A percentile compares a stretch with the other conserved stretches of the same genome.
Conservation (phyloP, 768 basidiomycete genomes). For the Mycena crocata region DNA sequence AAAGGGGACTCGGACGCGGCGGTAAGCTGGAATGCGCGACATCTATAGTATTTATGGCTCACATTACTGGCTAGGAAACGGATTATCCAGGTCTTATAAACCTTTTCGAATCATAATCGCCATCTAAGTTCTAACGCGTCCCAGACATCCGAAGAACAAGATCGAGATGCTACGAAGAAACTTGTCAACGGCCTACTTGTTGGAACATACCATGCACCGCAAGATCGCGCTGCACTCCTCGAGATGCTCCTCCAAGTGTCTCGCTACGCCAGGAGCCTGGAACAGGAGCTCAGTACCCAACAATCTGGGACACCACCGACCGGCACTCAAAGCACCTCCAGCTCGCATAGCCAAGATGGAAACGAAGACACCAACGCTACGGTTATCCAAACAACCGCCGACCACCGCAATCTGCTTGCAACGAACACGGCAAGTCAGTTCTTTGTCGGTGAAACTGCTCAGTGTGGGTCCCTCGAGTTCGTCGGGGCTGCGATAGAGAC, state of each 20-base stretch:
- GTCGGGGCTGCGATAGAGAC: slow-evolving; percentile 8
- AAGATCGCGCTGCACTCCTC: slow-evolving; percentile 21
- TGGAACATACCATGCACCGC: slow-evolving; percentile 11
- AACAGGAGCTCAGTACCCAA: no score
- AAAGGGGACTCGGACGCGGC: slow-evolving; percentile 14
- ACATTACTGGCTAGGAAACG: no score
- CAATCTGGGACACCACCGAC: slow-evolving; percentile 9
- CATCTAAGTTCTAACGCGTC: no score
- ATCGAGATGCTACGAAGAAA: not conserved
- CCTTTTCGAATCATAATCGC: no score
- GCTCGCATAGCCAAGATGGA: not conserved
- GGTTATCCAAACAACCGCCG: slow-evolving; percentile 21
- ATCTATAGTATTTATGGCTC: no score
- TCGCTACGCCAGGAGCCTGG: slow-evolving; percentile 24
- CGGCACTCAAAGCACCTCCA: not conserved
- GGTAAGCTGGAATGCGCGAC: not conserved
- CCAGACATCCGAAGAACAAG: no score
- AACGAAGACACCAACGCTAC: slow-evolving; percentile 2
- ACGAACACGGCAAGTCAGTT: slow-evolving; percentile 1
- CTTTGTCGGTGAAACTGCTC: slow-evolving; percentile 24
- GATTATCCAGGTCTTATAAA: no score
- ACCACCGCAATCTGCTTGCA: slow-evolving; percentile 13
- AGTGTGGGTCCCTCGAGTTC: slow-evolving; percentile 17
- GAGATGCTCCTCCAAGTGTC: slow-evolving; percentile 23
- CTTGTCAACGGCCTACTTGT: slow-evolving; percentile 20